These are phyloP conservation scores for Penicillium hordei DNA, from an alignment of 2,329 filamentous ascomycete genomes.

Conservation along the genomic window DNA sequence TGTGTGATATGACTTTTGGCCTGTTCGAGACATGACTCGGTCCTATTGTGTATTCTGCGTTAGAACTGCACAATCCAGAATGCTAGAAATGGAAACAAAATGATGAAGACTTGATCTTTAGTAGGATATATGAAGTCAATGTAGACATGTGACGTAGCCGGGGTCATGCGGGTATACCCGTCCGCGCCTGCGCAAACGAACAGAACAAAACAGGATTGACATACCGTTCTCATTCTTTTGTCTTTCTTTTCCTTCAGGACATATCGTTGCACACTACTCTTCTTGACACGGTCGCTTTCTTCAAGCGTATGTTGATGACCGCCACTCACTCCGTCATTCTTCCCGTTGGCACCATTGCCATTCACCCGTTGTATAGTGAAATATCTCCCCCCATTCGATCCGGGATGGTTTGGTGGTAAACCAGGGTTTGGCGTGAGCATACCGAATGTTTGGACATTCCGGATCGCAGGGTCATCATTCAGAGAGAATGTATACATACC, in stretches of 20 bases:
- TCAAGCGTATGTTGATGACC: conserved; percentile 73
- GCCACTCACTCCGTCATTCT: conserved; percentile 66
- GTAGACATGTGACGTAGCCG: conserved; percentile 23
- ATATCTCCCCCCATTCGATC: conserved; percentile 55
- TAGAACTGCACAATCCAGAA: conserved; percentile 12
- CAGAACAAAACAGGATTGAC: conserved; percentile 29
- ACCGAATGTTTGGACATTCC: conserved; percentile 40
- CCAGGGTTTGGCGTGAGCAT: conserved; percentile 44
- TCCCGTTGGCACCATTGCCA: conserved; percentile 71
- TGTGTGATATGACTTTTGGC: conserved; percentile 68
- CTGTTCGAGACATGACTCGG: conserved; percentile 50
- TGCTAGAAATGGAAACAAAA: conserved; percentile 1
- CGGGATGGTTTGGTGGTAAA: conserved; percentile 48
- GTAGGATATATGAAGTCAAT: background rate
- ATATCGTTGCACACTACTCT: conserved; percentile 71
- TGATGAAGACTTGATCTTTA: background rate
- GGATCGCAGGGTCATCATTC: conserved; percentile 4
- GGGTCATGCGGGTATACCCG: conserved; percentile 14
- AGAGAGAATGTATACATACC: conserved; percentile 28
- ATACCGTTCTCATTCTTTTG: conserved; percentile 59
- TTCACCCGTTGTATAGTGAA: conserved; percentile 78
- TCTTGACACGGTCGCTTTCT: conserved; percentile 77
- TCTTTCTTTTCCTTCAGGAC: conserved; percentile 65
- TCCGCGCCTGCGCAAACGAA: conserved; percentile 2
- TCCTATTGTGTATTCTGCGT: conserved; percentile 18